Base-by-base conservation (phyloP, 2,329 filamentous ascomycete species). In the Diplodia sapinea region DNA sequence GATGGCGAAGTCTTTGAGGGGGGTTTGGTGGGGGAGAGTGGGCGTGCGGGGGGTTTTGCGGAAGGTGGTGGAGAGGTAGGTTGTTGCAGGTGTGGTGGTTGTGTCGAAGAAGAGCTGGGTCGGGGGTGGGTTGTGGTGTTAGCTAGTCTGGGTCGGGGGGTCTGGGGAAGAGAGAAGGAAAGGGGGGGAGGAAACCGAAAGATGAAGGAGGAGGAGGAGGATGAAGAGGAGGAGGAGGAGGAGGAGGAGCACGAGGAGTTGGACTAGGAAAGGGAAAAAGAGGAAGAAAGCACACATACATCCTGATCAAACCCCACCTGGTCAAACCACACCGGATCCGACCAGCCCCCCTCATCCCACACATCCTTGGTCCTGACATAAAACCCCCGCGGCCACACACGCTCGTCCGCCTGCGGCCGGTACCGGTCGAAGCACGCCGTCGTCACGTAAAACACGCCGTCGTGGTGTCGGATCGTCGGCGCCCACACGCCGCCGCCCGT, bases 221-320 rank as follows among this genome's bases (percentile, higher is more conserved):
- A n/a, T n/a, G n/a, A n/a, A n/a, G n/a, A n/a, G n/a, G n/a, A n/a
- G n/a, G n/a, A n/a, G n/a, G n/a, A n/a, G n/a, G n/a, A n/a, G n/a
- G n/a, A n/a, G n/a, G n/a, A n/a, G n/a, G n/a, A n/a, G n/a, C n/a
- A n/a, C n/a, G n/a, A n/a, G n/a, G n/a, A n/a, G n/a, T n/a, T n/a
- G n/a, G n/a, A n/a, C n/a, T n/a, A n/a, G 8, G 36, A 11, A 38
- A 31, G 20, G 26, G 6, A 9, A 29, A 8, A 7, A 9, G 7
- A 12, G 5, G 2, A 36, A 31, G 11, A 38, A 5, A 9, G 17
- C 1, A 2, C 7, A 75, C 77, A 71, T 72, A 84, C 82, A 73
- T 85, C 84, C 72, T 85, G 84, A 69, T 86, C 83, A 65, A 85
- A 85, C 1, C 84, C 84, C 1, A 82, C 78, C 52, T 85, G 82